phyloP scores from a whole-genome alignment of 306 rosid genomes.

The Prunus mira region DNA sequence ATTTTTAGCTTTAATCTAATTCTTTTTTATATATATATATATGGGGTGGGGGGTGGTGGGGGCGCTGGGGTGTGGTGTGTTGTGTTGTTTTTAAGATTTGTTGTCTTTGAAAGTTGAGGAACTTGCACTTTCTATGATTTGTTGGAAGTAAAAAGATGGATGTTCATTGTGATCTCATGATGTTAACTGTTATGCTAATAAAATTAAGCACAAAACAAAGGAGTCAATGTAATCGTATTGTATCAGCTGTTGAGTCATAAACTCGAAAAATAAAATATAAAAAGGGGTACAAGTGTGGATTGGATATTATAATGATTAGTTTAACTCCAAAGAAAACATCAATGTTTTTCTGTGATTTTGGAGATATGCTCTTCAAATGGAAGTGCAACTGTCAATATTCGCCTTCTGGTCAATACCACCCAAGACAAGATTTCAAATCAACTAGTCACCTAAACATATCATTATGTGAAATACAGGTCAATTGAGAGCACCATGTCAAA shows the following conservation, averaged over 20 bases:
- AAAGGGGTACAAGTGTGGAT: background rate
- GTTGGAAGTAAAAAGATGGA: background rate
- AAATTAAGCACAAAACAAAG: background rate
- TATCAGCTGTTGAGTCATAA: background rate
- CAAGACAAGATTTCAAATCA: too few species aligned
- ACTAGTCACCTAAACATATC: background rate
- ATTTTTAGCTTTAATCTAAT: background rate
- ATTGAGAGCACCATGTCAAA: background rate
- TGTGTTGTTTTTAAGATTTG: too few species aligned
- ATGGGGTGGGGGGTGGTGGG: too few species aligned
- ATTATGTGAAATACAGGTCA: background rate
- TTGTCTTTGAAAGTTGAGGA: too few species aligned
- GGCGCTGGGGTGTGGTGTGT: too few species aligned
- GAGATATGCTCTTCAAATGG: background rate
- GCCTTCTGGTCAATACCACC: background rate
- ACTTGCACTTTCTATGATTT: too few species aligned
- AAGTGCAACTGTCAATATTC: background rate
- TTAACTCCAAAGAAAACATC: background rate
- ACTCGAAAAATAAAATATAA: background rate
- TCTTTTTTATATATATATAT: too few species aligned
- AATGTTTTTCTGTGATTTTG: background rate
- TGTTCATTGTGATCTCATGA: background rate
- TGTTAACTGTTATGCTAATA: background rate
- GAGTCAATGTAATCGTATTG: background rate
- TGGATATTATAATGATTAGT: background rate